These are phyloP conservation scores for Adansonia digitata DNA, from an alignment of 345 rosid genomes.

Conservation along the genomic window DNA sequence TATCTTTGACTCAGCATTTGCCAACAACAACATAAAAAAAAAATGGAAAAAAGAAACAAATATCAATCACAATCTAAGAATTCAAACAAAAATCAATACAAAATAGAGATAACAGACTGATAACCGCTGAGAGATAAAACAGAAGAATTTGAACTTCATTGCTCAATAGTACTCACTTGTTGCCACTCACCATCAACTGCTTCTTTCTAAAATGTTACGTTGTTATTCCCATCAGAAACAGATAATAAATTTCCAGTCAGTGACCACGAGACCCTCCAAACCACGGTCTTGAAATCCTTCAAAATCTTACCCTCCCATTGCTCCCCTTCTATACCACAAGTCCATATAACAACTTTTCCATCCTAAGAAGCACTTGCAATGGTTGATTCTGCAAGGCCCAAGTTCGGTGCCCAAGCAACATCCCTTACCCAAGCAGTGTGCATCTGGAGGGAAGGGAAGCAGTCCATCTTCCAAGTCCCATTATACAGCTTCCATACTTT, in stretches of 20 bases:
- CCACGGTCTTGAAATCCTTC: constrained; percentile 54
- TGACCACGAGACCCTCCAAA: too few species aligned
- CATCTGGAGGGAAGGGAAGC: constrained; percentile 56
- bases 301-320: constrained; percentile 54
- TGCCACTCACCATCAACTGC: constrained; percentile 56
- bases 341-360: constrained; percentile 58
- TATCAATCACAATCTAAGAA: not conserved
- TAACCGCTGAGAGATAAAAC: not conserved
- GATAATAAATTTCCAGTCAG: constrained; percentile 53
- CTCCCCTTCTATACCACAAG: constrained; percentile 48
- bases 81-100: not conserved
- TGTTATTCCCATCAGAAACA: constrained; percentile 51
- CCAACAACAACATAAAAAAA: too few species aligned
- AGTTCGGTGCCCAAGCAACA: constrained; percentile 67
- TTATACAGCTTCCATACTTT: constrained; percentile 52
- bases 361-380: constrained; percentile 62
- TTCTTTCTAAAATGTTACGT: constrained; percentile 55
- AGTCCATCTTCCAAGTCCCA: constrained; percentile 58
- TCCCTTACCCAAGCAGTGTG: constrained; percentile 61
- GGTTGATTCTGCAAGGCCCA: constrained; percentile 57
- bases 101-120: not conserved
- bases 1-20: not conserved
- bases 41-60: not conserved
- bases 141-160: constrained; percentile 22
- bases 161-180: constrained; percentile 44